phyloP scores from a whole-genome alignment of 768 basidiomycete genomes.

The Tulasnella sp. region DNA sequence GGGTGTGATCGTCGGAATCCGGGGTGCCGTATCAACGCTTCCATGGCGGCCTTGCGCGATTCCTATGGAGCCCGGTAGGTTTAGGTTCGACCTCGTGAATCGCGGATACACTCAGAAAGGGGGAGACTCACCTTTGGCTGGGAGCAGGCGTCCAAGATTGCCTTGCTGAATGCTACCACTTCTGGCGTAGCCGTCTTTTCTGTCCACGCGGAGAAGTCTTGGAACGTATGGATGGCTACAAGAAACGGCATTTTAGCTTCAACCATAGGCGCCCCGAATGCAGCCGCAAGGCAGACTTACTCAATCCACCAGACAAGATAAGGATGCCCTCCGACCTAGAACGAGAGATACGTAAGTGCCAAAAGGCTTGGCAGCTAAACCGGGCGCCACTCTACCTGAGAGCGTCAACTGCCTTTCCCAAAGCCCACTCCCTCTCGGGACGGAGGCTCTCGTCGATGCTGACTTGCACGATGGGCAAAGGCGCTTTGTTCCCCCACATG shows the following conservation, averaged over 20 bases:
- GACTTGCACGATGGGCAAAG: slow-evolving; percentile 66
- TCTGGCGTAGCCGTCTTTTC: slow-evolving; percentile 47
- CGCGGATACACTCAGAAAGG: too few species aligned
- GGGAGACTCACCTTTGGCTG: too few species aligned
- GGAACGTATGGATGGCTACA: slow-evolving; percentile 55
- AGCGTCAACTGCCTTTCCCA: slow-evolving; percentile 57
- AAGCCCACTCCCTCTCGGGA: slow-evolving; percentile 58
- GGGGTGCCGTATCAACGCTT: slow-evolving; percentile 52
- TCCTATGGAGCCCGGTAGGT: slow-evolving; percentile 30
- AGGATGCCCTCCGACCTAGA: slow-evolving; percentile 60
- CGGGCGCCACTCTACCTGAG: slow-evolving; percentile 46
- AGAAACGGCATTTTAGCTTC: background rate
- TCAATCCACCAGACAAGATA: slow-evolving; percentile 66
- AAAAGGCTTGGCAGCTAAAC: background rate
- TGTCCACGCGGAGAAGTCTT: slow-evolving; percentile 49
- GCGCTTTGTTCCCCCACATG: slow-evolving; percentile 68
- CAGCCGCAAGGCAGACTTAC: slow-evolving; percentile 1
- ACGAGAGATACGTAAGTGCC: background rate
- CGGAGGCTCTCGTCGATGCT: slow-evolving; percentile 59
- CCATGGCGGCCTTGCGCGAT: slow-evolving; percentile 51
- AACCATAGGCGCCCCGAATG: background rate
- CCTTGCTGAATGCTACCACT: slow-evolving; percentile 56
- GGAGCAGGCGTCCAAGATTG: slow-evolving; percentile 54
- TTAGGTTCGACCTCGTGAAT: background rate
- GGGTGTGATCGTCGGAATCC: slow-evolving; percentile 69